Base-by-base conservation (phyloP, 208 protist species). In the Acanthamoeba healyi region DNA sequence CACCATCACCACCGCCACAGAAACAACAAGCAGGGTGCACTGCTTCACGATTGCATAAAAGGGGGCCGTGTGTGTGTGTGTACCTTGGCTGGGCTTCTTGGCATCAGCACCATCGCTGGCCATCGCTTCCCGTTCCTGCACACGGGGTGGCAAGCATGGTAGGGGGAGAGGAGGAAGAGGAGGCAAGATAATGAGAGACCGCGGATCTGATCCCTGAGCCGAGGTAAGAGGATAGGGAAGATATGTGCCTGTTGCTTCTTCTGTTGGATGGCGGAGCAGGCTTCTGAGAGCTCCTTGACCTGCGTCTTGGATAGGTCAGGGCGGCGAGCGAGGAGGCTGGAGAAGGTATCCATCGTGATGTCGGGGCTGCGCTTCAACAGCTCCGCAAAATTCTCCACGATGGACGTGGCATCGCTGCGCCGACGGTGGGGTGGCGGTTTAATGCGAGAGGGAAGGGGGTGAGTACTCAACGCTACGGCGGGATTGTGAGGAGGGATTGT, bases 271-370 rank as follows among this genome's bases (percentile, higher is more conserved):
- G n/a, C 14, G 36, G 65, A 29, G 38, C 77, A 86, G 24, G 77
- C 42, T 38, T 86, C 77, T 3, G 34, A 1, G 9, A 56, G 7
- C 5, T 86, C 77, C 77, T 86, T 86, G 42, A 29, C 46, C 77
- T 86, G 38, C 2, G n/a, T 29, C 46, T 86, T 86, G 77, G 38
- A 32, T 17, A 86, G 38, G 77, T 86, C 77, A 7, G 77, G 19
- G 4, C 77, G 38, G 12, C 77, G 77, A 34, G 38, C 12, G 42
- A 86, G 38, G 4, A 86, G 38, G 26, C n/a, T 34, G 77, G 77
- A 12, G 42, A 86, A 56, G 24, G 46, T 86, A 24, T 46, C 46
- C 77, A 86, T 46, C 12, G 77, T 56, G 77, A 56, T 29, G 34
- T 86, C 77, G 5, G 38, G 38, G 38, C 32, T 54, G 42, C 54